Base-by-base conservation (phyloP, 169 alveolate species). In the Cytauxzoon felis region DNA sequence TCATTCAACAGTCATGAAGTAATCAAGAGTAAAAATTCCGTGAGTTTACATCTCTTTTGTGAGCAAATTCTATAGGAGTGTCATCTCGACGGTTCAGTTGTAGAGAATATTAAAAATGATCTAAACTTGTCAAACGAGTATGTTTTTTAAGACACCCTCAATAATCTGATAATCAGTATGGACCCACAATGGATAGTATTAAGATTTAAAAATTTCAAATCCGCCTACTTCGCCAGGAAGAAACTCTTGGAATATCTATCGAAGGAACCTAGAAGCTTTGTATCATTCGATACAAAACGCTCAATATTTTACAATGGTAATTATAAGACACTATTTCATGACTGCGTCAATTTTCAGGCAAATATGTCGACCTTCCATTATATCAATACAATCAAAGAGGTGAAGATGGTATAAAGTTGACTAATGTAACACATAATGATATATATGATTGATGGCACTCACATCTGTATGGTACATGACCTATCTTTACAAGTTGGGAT, bases 131-230 rank as follows among this genome's bases (percentile, higher is more conserved):
- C 13, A 24, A 53, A 29, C 6, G 45, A 54, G 82, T 71, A 33
- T 2, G 62, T 24, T 19, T 2, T 1, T n/a, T 11, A 9, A 40
- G 16, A 11, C n/a, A 48, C 7, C 2, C 27, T 32, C 6, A 5
- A 27, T 13, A 29, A 1, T 3, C 26, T 43, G 9, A 2, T 21
- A 4, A 42, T 23, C 53, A 64, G 79, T 21, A 36, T 73, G 79
- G 80, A 73, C 34, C 84, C 84, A 1, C 84, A 73, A 32, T 73
- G 84, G 78, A 42, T 73, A 21, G 78, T 73, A 23, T 64, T 73
- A 26, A 27, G 79, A 47, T 73, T 73, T 32, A 18, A 24, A 24
- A 50, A 50, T 53, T 73, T 73, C 72, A 52, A 73, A 47, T 64
- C 54, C 51, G 84, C 84, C 29, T 73, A 73, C 63, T 63, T 60